Conservation (phyloP, 1,139 yeast species). For the Lodderomyces orthopsilosis region DNA sequence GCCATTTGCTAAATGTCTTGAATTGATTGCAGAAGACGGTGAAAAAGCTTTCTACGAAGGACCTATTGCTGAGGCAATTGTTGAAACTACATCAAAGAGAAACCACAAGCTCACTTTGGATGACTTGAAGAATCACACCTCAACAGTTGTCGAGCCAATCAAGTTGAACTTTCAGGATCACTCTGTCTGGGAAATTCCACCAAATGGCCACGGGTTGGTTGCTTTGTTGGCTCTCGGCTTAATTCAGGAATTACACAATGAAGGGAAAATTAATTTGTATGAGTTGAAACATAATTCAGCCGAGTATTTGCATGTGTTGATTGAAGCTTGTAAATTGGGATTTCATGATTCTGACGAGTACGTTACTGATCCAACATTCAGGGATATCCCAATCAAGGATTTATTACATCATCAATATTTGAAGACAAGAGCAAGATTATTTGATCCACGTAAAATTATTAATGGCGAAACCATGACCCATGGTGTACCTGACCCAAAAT, state of each 20-base stretch:
- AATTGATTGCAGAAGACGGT: conserved; percentile 54
- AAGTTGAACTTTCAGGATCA: conserved; percentile 43
- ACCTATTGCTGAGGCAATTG: conserved; percentile 60
- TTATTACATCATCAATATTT: conserved; percentile 47
- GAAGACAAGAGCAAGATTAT: conserved; percentile 46
- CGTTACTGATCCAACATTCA: conserved; percentile 58
- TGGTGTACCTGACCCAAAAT: conserved; percentile 62
- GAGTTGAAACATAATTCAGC: conserved; percentile 62
- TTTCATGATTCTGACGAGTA: conserved; percentile 77
- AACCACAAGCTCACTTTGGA: conserved; percentile 56
- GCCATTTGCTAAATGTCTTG: conserved; percentile 53
- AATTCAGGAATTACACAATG: conserved; percentile 51
- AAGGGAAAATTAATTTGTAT: conserved; percentile 44
- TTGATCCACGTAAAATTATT: conserved; percentile 37
- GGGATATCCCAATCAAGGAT: conserved; percentile 33
- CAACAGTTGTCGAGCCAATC: conserved; percentile 64
- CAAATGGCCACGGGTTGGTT: conserved; percentile 76
- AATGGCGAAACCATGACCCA: conserved; percentile 43
- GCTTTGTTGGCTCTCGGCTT: conserved; percentile 69
- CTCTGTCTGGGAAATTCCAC: conserved; percentile 73
- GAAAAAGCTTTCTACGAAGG: conserved; percentile 70
- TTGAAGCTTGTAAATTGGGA: conserved; percentile 69
- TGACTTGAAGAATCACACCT: conserved; percentile 56
- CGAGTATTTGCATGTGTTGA: conserved; percentile 65
- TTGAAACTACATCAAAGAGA: conserved; percentile 47